Base-by-base conservation (phyloP, 73 alveolate species). In the Uronychia setigera region DNA sequence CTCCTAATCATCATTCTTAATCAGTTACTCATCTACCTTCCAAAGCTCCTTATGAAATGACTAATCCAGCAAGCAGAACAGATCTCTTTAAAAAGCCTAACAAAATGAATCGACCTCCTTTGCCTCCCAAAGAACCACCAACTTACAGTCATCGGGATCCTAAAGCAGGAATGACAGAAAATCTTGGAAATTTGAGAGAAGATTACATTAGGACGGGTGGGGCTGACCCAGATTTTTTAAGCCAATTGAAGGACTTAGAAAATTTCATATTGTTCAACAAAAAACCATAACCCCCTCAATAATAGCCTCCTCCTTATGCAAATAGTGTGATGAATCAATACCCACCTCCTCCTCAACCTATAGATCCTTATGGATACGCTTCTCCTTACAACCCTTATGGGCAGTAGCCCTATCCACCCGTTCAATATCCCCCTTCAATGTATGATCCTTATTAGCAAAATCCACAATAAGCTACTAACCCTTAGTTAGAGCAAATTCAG, bases 121-220 rank as follows among this genome's bases (percentile, higher is more conserved):
- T 46, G 5, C 67, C 67, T 11, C 67, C 67, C 19, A 46, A 19
- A 46, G 67, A 46, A 46, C 67, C 67, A 11, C 67, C 67, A 11
- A 5, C 5, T 5, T 5, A 11, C 67, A 11, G n/a, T 19, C 19
- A 46, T 46, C 5, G 19, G 67, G 67, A 46, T 46, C 67, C 81
- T 5, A 81, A 25, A 26, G 31, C 33, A 77, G 35, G 31, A 33
- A 89, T 85, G 87, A 60, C 32, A 58, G 60, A 35, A 26, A 85
- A 89, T 31, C 74, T 89, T 5, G 27, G 85, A 33, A 60, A 60
- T 0, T 58, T 89, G 58, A 89, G 60, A 32, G 90, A 84, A 30
- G 89, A 84, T 13, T 89, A 79, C 33, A 59, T 89, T 5, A 13
- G 32, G 0, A 60, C 84, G n/a, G 95, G 95, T 0, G 95, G 95